Conservation (phyloP, 352 stramenopile species). For the Pythium scleroteichum region DNA sequence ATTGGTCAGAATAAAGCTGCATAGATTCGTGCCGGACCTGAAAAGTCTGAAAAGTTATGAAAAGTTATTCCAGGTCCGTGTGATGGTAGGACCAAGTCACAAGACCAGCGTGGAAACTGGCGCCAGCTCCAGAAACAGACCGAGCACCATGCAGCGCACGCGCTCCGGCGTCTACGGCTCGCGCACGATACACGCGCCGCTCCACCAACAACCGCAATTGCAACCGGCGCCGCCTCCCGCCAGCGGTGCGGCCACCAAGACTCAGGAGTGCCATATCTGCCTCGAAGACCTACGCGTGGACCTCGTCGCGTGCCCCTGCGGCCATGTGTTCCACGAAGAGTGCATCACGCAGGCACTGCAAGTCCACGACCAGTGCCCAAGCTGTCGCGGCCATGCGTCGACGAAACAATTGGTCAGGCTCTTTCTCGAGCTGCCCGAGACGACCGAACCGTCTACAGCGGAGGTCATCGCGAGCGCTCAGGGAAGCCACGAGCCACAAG, state of each 20-base stretch:
- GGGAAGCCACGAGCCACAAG: slow-evolving; percentile 29
- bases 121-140: slow-evolving; percentile 5
- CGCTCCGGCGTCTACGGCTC: slow-evolving; percentile 12
- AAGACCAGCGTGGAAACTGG: background rate
- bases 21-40: no score
- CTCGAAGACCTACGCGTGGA: slow-evolving; percentile 72
- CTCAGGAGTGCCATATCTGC: slow-evolving; percentile 82
- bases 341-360: slow-evolving; percentile 79
- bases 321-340: slow-evolving; percentile 70
- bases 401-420: slow-evolving; percentile 57
- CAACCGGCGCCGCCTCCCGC: slow-evolving; percentile 1
- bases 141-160: slow-evolving; percentile 20
- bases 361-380: slow-evolving; percentile 71
- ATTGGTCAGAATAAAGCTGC: no score
- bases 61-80: slow-evolving; percentile 5
- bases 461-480: slow-evolving; percentile 5
- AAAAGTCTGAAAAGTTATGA: background rate
- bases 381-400: slow-evolving; percentile 51
- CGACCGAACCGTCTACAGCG: background rate
- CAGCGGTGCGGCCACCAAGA: slow-evolving; percentile 23
- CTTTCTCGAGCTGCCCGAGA: slow-evolving; percentile 60
- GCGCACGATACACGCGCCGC: no score
- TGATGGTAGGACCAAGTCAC: background rate
- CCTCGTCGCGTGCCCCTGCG: slow-evolving; percentile 59
- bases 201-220: background rate